Evolutionary conservation across 2,329 filamentous ascomycete genomes (phyloP).

Genomic region (Fusarium sp.): DNA sequence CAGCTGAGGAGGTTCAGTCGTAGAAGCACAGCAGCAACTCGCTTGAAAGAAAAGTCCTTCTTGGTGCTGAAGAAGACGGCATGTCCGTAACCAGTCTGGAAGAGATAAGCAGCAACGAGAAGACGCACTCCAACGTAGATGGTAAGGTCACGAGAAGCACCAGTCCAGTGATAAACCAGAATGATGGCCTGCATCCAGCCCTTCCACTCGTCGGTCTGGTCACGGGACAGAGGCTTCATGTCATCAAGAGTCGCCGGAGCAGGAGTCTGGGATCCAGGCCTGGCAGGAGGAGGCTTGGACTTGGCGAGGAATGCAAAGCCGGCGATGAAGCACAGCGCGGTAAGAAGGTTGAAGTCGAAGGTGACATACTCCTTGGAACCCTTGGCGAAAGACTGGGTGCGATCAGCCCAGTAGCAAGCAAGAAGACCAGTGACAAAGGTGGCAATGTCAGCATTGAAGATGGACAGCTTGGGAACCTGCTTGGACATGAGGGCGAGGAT

Average conservation of each 20-base stretch:
- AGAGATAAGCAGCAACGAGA: conserved; percentile 66
- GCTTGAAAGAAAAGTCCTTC: conserved; percentile 62
- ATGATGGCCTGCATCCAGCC: conserved; percentile 67
- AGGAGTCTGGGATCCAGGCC: conserved; percentile 9
- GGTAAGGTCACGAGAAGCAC: conserved; percentile 56
- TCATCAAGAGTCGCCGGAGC: conserved; percentile 28
- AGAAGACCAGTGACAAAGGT: conserved; percentile 40
- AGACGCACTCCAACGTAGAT: conserved; percentile 64
- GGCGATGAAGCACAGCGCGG: conserved; percentile 20
- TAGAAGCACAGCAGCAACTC: conserved; percentile 60
- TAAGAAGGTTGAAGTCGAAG: conserved; percentile 38
- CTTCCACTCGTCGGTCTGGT: conserved; percentile 70
- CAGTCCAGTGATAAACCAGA: conserved; percentile 61
- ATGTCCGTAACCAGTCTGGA: conserved; percentile 68
- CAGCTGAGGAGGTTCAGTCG: conserved; percentile 64
- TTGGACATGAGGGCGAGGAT: conserved; percentile 18
- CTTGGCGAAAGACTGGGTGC: conserved; percentile 44
- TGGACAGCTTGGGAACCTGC: conserved; percentile 11
- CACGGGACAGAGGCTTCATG: conserved; percentile 48
- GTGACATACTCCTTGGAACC: conserved; percentile 37
- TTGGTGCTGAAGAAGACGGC: conserved; percentile 64
- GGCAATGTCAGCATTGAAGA: conserved; percentile 38
- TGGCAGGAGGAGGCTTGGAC: conserved; percentile 18
- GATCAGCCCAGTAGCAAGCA: conserved; percentile 44
- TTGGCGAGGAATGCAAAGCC: conserved; percentile 36